Conservation (phyloP, 2,329 filamentous ascomycete genomes). For the Cladorrhinum sp. region DNA sequence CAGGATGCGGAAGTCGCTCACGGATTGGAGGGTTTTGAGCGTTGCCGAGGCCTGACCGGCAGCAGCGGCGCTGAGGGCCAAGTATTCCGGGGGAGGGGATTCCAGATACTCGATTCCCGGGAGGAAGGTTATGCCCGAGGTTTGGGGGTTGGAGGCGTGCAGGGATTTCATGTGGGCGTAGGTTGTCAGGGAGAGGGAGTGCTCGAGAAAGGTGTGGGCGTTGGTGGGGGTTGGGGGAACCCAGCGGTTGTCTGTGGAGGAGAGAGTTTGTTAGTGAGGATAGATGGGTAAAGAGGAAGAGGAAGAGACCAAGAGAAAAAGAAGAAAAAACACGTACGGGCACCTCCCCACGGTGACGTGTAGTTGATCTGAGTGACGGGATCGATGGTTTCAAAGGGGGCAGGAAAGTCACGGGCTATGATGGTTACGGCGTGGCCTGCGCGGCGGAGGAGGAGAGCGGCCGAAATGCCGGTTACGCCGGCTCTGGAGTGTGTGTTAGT, state of each 20-base stretch:
- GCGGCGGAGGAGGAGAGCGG: slow-evolving; percentile 45
- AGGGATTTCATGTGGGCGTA: slow-evolving; percentile 41
- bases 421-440: slow-evolving; percentile 41
- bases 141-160: slow-evolving; percentile 31
- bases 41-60: too few species aligned
- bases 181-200: slow-evolving; percentile 41
- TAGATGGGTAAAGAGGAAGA: too few species aligned
- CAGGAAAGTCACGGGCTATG: slow-evolving; percentile 46
- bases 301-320: too few species aligned
- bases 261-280: too few species aligned
- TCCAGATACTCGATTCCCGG: slow-evolving; percentile 53
- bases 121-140: slow-evolving; percentile 47
- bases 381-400: slow-evolving; percentile 45
- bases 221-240: slow-evolving; percentile 39
- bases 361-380: slow-evolving; percentile 45
- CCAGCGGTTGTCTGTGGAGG: slow-evolving; percentile 43
- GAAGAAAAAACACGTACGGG: slow-evolving; percentile 32
- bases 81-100: slow-evolving; percentile 40
- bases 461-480: slow-evolving; percentile 51
- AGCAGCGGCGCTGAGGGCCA: too few species aligned
- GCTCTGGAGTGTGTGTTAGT: slow-evolving; percentile 38
- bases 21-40: too few species aligned
- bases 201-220: slow-evolving; percentile 38
- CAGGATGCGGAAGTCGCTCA: slow-evolving; percentile 41
- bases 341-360: slow-evolving; percentile 56